Conservation (phyloP, 177 flowering plant species). For the Vitis hybrid region DNA sequence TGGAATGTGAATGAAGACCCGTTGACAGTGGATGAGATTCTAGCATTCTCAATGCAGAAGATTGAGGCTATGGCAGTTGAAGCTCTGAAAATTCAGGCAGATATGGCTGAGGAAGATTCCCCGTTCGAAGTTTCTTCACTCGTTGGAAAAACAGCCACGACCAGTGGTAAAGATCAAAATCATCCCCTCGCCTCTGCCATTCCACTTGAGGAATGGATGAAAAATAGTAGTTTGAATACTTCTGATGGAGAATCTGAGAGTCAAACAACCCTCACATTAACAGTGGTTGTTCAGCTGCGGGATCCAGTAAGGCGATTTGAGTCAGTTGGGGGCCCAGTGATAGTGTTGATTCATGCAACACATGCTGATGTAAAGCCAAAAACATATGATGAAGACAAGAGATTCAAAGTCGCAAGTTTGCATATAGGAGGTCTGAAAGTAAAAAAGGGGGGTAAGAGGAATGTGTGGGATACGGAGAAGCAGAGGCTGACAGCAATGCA, state of each 20-base stretch:
- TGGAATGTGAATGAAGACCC: slow-evolving; percentile 73
- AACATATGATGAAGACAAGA: slow-evolving; percentile 44
- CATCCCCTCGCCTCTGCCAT: slow-evolving; percentile 46
- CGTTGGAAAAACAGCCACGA: slow-evolving; percentile 13
- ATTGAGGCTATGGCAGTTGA: slow-evolving; percentile 77
- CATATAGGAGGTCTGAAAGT: slow-evolving; percentile 78
- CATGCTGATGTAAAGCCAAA: slow-evolving; percentile 22
- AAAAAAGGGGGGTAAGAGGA: slow-evolving; percentile 41
- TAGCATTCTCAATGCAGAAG: slow-evolving; percentile 82
- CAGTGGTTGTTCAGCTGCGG: slow-evolving; percentile 60
- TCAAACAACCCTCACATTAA: slow-evolving; percentile 32
- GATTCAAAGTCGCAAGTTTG: slow-evolving; percentile 61
- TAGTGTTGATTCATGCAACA: slow-evolving; percentile 63
- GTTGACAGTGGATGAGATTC: slow-evolving; percentile 56
- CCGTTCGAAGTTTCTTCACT: slow-evolving; percentile 81
- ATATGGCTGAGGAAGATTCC: slow-evolving; percentile 81
- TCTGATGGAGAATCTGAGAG: slow-evolving; percentile 9
- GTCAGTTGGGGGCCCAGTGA: slow-evolving; percentile 78
- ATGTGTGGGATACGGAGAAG: slow-evolving; percentile 75
- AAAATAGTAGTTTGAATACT: slow-evolving; percentile 12
- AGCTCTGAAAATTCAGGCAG: slow-evolving; percentile 83
- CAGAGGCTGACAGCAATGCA: slow-evolving; percentile 85
- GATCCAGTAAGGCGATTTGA: slow-evolving; percentile 82
- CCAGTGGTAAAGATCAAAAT: slow-evolving; percentile 21
- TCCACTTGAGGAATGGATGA: slow-evolving; percentile 69